Evolutionary conservation across 257 asterid genomes (phyloP).

Genomic region (Solanum ahanhuiri): DNA sequence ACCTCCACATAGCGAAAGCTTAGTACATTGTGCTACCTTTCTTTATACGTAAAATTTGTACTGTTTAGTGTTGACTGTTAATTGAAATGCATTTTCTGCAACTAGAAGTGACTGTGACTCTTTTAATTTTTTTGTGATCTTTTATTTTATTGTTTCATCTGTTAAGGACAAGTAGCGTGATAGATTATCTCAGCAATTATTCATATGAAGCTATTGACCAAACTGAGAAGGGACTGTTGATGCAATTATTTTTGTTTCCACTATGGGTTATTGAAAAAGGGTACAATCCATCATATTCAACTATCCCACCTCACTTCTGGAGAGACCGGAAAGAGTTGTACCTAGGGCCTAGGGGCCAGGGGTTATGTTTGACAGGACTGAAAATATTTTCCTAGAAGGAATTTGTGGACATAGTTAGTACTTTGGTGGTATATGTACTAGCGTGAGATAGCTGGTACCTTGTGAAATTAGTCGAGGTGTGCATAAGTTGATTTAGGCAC

Average conservation of each 20-base stretch:
- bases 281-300: neutral
- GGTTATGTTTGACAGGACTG: neutral
- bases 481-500: neutral
- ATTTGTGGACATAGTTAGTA: neutral
- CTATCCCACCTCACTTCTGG: neutral
- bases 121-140: neutral
- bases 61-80: neutral
- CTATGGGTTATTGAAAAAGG: neutral
- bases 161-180: neutral
- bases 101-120: neutral
- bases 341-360: neutral
- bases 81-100: neutral
- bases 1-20: neutral
- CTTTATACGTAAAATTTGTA: neutral
- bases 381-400: neutral
- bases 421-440: neutral
- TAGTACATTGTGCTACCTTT: neutral
- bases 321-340: neutral
- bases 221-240: neutral
- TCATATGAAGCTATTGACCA: neutral
- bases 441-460: neutral
- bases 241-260: neutral
- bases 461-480: rapidly evolving
- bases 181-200: neutral
- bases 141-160: neutral